Conservation (phyloP, 345 rosid species). For the Populus alba region DNA sequence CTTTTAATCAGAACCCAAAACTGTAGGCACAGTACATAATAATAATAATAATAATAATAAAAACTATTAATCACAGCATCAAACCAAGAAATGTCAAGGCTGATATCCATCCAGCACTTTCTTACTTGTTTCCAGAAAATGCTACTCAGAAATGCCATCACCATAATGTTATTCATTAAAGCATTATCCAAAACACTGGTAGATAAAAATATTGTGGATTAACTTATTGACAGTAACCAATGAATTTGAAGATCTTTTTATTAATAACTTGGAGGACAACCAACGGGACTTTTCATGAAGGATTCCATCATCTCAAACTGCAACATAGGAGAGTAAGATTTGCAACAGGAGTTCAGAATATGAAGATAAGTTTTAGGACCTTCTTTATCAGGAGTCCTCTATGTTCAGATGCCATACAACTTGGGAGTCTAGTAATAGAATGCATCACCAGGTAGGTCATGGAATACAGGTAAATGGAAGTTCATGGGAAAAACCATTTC, state of each 20-base stretch:
- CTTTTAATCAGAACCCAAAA: neutral
- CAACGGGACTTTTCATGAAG: neutral
- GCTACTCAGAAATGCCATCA: neutral
- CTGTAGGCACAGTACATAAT: neutral
- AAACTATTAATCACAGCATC: neutral
- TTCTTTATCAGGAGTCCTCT: neutral
- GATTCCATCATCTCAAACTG: neutral
- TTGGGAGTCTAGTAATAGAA: neutral
- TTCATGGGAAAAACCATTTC: neutral
- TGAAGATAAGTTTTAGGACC: neutral
- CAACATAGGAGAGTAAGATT: neutral
- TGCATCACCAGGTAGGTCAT: neutral
- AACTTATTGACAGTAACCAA: neutral
- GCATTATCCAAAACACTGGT: neutral
- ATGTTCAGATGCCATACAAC: neutral
- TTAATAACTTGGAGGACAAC: neutral
- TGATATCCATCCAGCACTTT: neutral
- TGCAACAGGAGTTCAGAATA: neutral
- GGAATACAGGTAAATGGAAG: neutral
- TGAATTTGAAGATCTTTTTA: neutral
- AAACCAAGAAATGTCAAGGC: neutral
- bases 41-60: too few species aligned
- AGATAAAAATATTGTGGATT: neutral
- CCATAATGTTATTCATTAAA: neutral
- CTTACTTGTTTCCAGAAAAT: neutral